A percentile compares a stretch with the other conserved stretches of the same genome.
These are phyloP conservation scores for Exophiala alcalophila DNA, from an alignment of 2,329 filamentous ascomycete species.

Conservation along the genomic window DNA sequence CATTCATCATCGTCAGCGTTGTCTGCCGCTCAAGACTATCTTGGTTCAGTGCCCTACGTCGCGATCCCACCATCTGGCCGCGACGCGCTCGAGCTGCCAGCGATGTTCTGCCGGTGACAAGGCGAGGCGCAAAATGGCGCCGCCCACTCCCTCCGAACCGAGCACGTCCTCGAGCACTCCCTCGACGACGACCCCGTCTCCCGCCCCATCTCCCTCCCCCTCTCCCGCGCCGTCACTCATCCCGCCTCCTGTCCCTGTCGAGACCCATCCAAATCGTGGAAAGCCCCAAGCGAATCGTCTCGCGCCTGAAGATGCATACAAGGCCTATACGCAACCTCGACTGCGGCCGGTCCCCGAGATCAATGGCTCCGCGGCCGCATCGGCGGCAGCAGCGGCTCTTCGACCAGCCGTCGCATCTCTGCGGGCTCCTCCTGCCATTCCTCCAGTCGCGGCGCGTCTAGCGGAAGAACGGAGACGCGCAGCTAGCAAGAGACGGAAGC, in stretches of 20 bases:
- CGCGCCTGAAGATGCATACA: slow-evolving; percentile 80
- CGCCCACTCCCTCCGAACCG: slow-evolving; percentile 19
- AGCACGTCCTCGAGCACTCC: slow-evolving; percentile 19
- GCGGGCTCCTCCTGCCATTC: slow-evolving; percentile 41
- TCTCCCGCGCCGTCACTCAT: no score
- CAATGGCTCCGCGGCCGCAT: slow-evolving; percentile 43
- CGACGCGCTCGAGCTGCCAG: no score
- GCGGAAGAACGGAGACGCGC: slow-evolving; percentile 53
- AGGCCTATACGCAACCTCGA: slow-evolving; percentile 60
- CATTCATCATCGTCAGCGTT: no score
- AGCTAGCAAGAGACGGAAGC: slow-evolving; percentile 63
- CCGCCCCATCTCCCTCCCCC: slow-evolving; percentile 35
- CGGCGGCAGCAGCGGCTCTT: slow-evolving; percentile 40
- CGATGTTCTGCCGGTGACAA: no score
- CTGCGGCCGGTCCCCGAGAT: slow-evolving; percentile 40
- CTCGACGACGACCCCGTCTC: slow-evolving; percentile 26
- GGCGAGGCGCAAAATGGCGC: slow-evolving; percentile 28
- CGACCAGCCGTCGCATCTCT: slow-evolving; percentile 40
- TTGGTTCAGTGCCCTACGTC: no score
- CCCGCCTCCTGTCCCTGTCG: slow-evolving; percentile 46
- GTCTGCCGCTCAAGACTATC: no score
- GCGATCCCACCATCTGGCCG: no score
- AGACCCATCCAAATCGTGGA: slow-evolving; percentile 45
- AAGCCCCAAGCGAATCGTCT: slow-evolving; percentile 52
- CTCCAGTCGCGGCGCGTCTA: slow-evolving; percentile 35